Evolutionary conservation across 2,329 filamentous ascomycete genomes (phyloP).

Genomic region (Alternaria sp.): DNA sequence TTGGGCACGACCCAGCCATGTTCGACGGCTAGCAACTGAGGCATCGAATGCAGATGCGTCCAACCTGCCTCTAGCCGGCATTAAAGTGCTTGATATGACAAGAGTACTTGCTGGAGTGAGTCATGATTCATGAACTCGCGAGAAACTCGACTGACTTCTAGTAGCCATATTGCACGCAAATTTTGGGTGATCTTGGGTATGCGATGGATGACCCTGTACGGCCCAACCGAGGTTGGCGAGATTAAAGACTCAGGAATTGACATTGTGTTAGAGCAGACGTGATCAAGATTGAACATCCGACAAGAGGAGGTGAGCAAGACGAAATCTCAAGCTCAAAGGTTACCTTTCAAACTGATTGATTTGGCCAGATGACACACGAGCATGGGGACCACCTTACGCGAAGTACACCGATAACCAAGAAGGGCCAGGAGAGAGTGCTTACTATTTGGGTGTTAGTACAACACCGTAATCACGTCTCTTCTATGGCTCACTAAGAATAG

Average conservation of each 20-base stretch:
- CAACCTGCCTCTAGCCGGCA: slow-evolving; percentile 77
- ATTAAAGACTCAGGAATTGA: slow-evolving; percentile 19
- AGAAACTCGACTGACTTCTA: slow-evolving; percentile 24
- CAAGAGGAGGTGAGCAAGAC: slow-evolving; percentile 44
- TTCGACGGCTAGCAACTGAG: slow-evolving; percentile 53
- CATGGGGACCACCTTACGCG: slow-evolving; percentile 96
- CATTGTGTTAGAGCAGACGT: slow-evolving; percentile 76
- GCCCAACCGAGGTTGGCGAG: slow-evolving; percentile 43
- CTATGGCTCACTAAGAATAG: slow-evolving; percentile 53
- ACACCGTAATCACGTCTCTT: background rate
- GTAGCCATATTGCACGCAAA: slow-evolving; percentile 96
- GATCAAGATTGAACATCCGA: slow-evolving; percentile 96
- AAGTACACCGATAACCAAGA: slow-evolving; percentile 67
- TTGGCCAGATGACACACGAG: slow-evolving; percentile 74
- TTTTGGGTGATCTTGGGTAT: slow-evolving; percentile 93
- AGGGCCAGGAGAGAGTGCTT: slow-evolving; percentile 89
- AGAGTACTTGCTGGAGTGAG: slow-evolving; percentile 90
- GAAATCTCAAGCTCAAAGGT: too few species aligned
- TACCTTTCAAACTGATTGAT: too few species aligned
- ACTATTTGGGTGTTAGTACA: slow-evolving; percentile 79
- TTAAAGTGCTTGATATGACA: slow-evolving; percentile 94
- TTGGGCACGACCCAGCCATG: slow-evolving; percentile 12
- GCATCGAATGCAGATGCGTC: slow-evolving; percentile 48
- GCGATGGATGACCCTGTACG: slow-evolving; percentile 44
- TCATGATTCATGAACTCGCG: slow-evolving; percentile 15